phyloP scores from a whole-genome alignment of 495 filamentous ascomycete genomes.

The Penicillium malachiteum region DNA sequence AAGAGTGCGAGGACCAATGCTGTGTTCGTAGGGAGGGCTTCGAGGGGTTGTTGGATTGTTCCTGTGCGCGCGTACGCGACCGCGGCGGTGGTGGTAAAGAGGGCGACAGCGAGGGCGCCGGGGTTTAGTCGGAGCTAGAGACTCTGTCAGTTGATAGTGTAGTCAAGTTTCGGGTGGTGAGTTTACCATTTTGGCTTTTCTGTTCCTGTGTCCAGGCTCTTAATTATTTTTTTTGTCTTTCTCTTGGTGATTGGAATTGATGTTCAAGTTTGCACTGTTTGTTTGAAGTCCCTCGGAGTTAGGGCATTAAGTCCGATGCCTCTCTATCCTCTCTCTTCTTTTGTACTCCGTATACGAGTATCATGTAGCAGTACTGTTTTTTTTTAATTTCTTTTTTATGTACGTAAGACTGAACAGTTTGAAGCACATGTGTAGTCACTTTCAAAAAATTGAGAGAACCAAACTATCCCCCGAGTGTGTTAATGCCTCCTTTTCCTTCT shows the following conservation, averaged over 20 bases:
- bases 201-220: background rate
- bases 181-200: background rate
- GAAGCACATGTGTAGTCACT: too few relatives aligned
- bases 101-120: background rate
- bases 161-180: too few relatives aligned
- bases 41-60: constrained; percentile 2
- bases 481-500: too few relatives aligned
- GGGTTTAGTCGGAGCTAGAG: background rate
- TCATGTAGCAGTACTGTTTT: too few relatives aligned
- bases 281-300: background rate
- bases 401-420: too few relatives aligned
- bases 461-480: too few relatives aligned
- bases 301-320: too few relatives aligned
- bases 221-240: background rate
- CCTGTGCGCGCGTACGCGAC: constrained; percentile 4
- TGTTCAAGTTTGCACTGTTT: background rate
- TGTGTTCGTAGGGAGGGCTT: constrained; percentile 2
- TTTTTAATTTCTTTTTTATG: too few relatives aligned
- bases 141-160: background rate
- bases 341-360: too few relatives aligned
- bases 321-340: too few relatives aligned
- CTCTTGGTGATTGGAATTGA: background rate
- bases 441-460: too few relatives aligned
- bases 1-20: background rate
- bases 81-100: background rate